Conservation (phyloP, 768 basidiomycete species). For the Termitomyces sp. region DNA sequence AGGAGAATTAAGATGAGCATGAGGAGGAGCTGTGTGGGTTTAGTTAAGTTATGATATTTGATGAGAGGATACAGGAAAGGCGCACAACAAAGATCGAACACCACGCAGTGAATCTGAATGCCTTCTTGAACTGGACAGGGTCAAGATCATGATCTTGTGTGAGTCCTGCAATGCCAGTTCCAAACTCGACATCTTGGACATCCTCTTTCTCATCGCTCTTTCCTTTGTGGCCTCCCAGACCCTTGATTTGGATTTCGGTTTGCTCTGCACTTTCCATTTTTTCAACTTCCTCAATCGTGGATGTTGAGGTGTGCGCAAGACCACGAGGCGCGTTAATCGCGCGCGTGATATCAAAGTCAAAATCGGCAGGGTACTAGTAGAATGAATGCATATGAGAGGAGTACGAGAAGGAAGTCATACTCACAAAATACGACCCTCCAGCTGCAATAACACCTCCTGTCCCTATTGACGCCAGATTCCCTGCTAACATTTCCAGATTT, state of each 20-base stretch:
- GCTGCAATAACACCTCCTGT: constrained; percentile 72
- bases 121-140: constrained; percentile 57
- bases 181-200: too few relatives aligned
- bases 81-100: constrained; percentile 63
- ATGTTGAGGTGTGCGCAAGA: too few relatives aligned
- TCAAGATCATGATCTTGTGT: constrained; percentile 53
- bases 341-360: constrained; percentile 75
- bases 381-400: constrained; percentile 31
- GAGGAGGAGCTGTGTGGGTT: constrained; percentile 49
- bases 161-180: constrained; percentile 14
- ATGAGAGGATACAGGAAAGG: not conserved
- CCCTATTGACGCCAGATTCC: constrained; percentile 83
- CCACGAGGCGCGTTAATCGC: constrained; percentile 66
- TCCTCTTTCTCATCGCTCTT: constrained; percentile 13
- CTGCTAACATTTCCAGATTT: constrained; percentile 71
- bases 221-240: too few relatives aligned
- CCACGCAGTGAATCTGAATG: constrained; percentile 78
- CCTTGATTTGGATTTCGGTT: constrained; percentile 14
- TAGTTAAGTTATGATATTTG: not conserved
- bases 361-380: constrained; percentile 56
- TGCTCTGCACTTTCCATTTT: too few relatives aligned
- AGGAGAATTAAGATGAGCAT: constrained; percentile 76
- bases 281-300: too few relatives aligned
- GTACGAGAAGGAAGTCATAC: too few relatives aligned
- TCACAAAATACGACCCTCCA: too few relatives aligned